These are phyloP conservation scores for Fusarium luffae DNA, from an alignment of 2,329 filamentous ascomycete genomes.

Conservation along the genomic window DNA sequence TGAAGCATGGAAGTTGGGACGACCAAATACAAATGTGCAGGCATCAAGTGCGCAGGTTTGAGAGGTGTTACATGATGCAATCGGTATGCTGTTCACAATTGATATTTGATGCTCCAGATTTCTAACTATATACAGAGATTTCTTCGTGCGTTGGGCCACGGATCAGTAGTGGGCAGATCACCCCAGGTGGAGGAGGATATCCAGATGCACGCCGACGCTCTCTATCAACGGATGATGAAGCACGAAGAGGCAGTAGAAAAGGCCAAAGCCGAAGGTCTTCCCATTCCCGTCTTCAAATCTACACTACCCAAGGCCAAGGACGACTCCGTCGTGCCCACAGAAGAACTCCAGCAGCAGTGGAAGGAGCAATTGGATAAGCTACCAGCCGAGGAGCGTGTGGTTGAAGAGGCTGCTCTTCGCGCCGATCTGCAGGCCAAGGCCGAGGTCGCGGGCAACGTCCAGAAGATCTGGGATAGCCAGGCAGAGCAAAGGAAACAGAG, in stretches of 20 bases:
- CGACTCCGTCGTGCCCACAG: slow-evolving; percentile 48
- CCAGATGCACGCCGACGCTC: slow-evolving; percentile 92
- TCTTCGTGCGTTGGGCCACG: slow-evolving; percentile 88
- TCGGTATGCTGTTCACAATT: slow-evolving; percentile 60
- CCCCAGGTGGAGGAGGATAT: slow-evolving; percentile 83
- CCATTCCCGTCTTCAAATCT: slow-evolving; percentile 69
- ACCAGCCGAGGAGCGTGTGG: slow-evolving; percentile 65
- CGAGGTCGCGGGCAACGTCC: slow-evolving; percentile 69
- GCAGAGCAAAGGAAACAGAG: slow-evolving; percentile 66
- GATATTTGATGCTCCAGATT: not conserved
- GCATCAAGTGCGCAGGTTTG: slow-evolving; percentile 79
- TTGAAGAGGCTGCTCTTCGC: slow-evolving; percentile 72
- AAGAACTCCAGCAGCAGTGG: slow-evolving; percentile 63
- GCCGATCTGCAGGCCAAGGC: slow-evolving; percentile 71
- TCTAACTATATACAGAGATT: slow-evolving; percentile 71
- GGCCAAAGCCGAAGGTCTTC: slow-evolving; percentile 71
- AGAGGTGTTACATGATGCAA: slow-evolving; percentile 91
- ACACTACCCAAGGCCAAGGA: slow-evolving; percentile 57
- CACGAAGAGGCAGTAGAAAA: slow-evolving; percentile 81
- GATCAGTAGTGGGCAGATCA: slow-evolving; percentile 73
- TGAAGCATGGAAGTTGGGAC: slow-evolving; percentile 74
- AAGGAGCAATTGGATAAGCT: slow-evolving; percentile 68
- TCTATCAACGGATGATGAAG: slow-evolving; percentile 87
- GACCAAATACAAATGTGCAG: slow-evolving; percentile 84
- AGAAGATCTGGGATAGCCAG: slow-evolving; percentile 54